Conservation (phyloP, 176 grass and related monocot genomes). For the Rhynchospora pubera region DNA sequence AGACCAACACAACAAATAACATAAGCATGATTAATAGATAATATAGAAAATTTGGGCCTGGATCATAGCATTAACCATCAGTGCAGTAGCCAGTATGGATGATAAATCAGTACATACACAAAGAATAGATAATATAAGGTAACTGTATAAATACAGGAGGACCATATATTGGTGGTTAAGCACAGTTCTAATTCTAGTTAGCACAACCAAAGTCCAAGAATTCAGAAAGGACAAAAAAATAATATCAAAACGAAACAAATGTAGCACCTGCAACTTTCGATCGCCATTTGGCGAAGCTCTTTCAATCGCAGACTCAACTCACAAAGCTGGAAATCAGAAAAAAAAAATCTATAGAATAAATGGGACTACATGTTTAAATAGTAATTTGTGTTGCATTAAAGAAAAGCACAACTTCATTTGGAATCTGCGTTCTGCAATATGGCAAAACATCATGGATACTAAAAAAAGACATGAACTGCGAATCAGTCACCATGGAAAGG, state of each 20-base stretch:
- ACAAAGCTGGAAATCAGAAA: conserved; percentile 49
- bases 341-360: conserved; percentile 23
- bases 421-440: background rate
- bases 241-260: conserved; percentile 13
- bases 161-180: background rate
- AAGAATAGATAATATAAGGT: background rate
- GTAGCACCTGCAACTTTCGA: conserved; percentile 74
- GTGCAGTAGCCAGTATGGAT: background rate
- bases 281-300: conserved; percentile 48
- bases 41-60: background rate
- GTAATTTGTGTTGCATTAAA: background rate
- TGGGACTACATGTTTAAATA: background rate
- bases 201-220: background rate
- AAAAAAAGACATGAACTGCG: background rate
- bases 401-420: conserved; percentile 3
- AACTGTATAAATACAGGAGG: background rate
- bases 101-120: background rate
- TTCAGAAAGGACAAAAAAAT: conserved; percentile 4
- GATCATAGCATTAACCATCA: background rate
- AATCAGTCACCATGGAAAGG: background rate
- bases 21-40: background rate
- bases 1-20: background rate
- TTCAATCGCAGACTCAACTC: conserved; percentile 61
- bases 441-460: background rate
- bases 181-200: background rate